These are phyloP conservation scores for Chrysosphaeria jannelii DNA, from an alignment of 2,329 filamentous ascomycete genomes.

Conservation along the genomic window DNA sequence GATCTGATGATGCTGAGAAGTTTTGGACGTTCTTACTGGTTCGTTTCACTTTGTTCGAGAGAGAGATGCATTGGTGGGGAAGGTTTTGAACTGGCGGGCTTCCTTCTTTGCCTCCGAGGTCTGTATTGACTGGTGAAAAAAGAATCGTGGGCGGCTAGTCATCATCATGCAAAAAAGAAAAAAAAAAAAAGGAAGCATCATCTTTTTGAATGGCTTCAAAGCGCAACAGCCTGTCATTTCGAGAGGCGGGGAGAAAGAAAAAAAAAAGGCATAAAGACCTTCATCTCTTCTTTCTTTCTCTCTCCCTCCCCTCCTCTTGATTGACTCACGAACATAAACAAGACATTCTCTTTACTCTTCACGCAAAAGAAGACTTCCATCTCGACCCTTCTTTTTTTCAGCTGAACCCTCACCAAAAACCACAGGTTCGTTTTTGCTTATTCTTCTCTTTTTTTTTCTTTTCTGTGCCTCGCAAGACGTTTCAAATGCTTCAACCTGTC, in stretches of 20 bases:
- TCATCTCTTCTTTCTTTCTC: background rate
- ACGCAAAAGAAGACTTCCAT: background rate
- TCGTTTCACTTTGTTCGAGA: no score
- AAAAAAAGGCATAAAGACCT: background rate
- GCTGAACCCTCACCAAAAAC: background rate
- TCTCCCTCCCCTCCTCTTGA: background rate
- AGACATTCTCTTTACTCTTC: background rate
- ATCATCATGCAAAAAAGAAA: no score
- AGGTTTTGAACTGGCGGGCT: no score
- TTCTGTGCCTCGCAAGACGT: background rate
- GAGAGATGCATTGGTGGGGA: no score
- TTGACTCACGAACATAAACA: background rate
- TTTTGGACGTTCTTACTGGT: no score
- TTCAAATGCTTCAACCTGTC: background rate
- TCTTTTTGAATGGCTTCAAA: no score
- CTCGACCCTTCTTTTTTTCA: background rate
- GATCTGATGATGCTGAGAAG: no score
- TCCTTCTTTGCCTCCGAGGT: no score
- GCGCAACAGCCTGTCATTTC: no score
- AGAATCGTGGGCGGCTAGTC: no score
- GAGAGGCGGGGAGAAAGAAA: background rate
- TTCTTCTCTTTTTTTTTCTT: background rate
- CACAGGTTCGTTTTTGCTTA: background rate
- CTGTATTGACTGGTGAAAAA: no score
- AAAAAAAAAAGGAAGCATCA: no score